Percentiles rank a stretch among this genome's conserved stretches.
phyloP scores from a whole-genome alignment of 2,329 filamentous ascomycete species.

The Laburnicola sp. region DNA sequence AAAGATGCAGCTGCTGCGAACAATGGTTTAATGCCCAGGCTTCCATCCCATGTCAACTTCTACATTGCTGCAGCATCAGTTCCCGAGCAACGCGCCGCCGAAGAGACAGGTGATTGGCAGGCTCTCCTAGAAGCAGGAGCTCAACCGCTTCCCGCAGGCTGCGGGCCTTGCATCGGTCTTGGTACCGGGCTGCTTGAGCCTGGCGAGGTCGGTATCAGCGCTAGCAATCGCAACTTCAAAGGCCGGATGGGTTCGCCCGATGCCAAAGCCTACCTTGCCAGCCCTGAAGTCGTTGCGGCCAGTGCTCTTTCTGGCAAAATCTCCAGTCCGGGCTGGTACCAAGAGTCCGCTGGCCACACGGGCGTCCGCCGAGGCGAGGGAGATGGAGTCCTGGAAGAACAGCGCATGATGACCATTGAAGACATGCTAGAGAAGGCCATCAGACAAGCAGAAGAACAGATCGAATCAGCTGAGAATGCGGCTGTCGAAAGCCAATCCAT shows the following conservation, averaged over 20 bases:
- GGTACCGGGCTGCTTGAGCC: constrained; percentile 77
- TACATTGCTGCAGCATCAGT: constrained; percentile 88
- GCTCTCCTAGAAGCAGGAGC: constrained; percentile 79
- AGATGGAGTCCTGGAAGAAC: constrained; percentile 64
- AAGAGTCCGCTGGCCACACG: constrained; percentile 67
- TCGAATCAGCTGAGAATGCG: constrained; percentile 51
- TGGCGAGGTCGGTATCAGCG: constrained; percentile 84
- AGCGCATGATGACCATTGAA: constrained; percentile 67
- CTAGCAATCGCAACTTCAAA: constrained; percentile 87
- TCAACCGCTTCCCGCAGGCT: constrained; percentile 69
- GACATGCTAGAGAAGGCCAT: constrained; percentile 74
- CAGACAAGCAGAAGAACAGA: constrained; percentile 66
- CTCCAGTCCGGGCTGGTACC: constrained; percentile 75
- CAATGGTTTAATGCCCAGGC: constrained; percentile 65
- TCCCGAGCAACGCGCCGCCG: constrained; percentile 74
- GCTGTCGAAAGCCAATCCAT: constrained; percentile 38
- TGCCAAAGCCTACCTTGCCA: constrained; percentile 82
- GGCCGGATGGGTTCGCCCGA: constrained; percentile 82
- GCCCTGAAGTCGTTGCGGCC: constrained; percentile 88
- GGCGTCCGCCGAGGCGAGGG: constrained; percentile 74
- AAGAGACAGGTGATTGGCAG: constrained; percentile 85
- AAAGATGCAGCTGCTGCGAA: constrained; percentile 67
- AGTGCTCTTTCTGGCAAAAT: constrained; percentile 77
- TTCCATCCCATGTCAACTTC: constrained; percentile 76
- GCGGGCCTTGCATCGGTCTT: constrained; percentile 84